Base-by-base conservation (phyloP, 495 filamentous ascomycete genomes). In the Aspergillus ostianus region DNA sequence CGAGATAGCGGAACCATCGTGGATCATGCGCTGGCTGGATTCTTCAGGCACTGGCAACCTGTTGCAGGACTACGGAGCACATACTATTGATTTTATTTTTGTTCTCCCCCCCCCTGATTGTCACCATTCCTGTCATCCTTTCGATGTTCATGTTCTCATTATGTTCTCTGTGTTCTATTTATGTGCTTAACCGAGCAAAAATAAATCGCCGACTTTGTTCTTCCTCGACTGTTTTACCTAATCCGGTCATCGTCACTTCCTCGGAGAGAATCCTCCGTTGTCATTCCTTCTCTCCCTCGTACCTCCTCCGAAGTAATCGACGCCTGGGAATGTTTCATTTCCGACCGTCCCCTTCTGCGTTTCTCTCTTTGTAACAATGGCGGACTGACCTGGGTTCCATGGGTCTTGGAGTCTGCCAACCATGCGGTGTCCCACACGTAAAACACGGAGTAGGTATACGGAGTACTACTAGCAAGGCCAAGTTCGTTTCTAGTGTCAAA, bases 1-100 rank as follows among this genome's bases (percentile, higher is more conserved):
- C 41, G 52, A 46, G 60, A 55, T 61, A 54, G 54, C 49, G 59
- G 59, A 55, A 56, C 30, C 29, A 15, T 21, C 56, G 55, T 58
- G 55, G 60, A 62, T 62, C 60, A 53, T 55, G 58, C 10, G 21
- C 21, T 29, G 17, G n/a, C 23, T 26, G 50, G 17, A 27, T 52
- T 27, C 21, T 27, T 29, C 23, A 52, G 17, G 4, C 21, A 20
- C 23, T 32, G 17, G 4, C 21, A 20, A 47, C 20, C 29, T 51
- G 27, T 12, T 21, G 20, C 26, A n/a, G n/a, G n/a, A n/a, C n/a
- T n/a, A n/a, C 20, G 30, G 23, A 19, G 26, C 18, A 52, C 26
- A 26, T 26, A 26, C 3, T 15, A 46, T 19, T 30, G 18, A 32
- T 52, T 20, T 21, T 50, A 12, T 50, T 50, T 23, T 27, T 49